phyloP scores from a whole-genome alignment of 75 land plant genomes.

The Cryptomeria japonica region DNA sequence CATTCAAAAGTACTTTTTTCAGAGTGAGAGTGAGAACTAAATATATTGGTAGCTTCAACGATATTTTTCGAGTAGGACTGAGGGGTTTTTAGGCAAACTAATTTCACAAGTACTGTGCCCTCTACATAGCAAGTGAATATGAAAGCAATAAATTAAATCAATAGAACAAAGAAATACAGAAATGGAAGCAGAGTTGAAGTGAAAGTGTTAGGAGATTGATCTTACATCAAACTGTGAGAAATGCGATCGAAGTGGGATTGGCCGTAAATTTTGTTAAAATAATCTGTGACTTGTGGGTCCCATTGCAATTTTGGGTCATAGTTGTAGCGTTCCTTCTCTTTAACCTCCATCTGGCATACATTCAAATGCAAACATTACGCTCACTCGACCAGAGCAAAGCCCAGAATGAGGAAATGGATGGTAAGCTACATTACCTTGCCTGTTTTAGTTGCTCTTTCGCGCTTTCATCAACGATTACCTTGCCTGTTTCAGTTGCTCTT shows the following conservation, averaged over 20 bases:
- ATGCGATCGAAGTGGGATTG: slow-evolving; percentile 19
- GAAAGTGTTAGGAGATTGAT: not conserved
- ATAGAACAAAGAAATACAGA: too few relatives aligned
- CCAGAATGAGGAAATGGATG: not conserved
- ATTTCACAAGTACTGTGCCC: not conserved
- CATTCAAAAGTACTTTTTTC: not conserved
- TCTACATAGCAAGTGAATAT: not conserved
- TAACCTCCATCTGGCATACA: slow-evolving; percentile 1
- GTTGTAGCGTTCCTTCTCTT: slow-evolving; percentile 9
- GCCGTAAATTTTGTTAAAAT: slow-evolving; percentile 32
- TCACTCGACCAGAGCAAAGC: not conserved
- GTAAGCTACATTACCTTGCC: not conserved
- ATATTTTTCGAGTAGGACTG: not conserved
- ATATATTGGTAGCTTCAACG: not conserved
- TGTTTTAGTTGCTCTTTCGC: not conserved
- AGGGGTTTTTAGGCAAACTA: not conserved
- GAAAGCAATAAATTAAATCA: too few relatives aligned
- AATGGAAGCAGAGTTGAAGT: too few relatives aligned
- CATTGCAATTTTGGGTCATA: slow-evolving; percentile 24
- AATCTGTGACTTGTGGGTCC: slow-evolving; percentile 27
- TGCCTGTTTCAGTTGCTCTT: not conserved
- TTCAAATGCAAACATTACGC: not conserved
- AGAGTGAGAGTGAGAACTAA: not conserved
- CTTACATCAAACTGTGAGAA: slow-evolving; percentile 26
- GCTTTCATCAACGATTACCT: not conserved